phyloP scores from a whole-genome alignment of 2,329 filamentous ascomycete species.

The Conoideocrella luteorostrata region DNA sequence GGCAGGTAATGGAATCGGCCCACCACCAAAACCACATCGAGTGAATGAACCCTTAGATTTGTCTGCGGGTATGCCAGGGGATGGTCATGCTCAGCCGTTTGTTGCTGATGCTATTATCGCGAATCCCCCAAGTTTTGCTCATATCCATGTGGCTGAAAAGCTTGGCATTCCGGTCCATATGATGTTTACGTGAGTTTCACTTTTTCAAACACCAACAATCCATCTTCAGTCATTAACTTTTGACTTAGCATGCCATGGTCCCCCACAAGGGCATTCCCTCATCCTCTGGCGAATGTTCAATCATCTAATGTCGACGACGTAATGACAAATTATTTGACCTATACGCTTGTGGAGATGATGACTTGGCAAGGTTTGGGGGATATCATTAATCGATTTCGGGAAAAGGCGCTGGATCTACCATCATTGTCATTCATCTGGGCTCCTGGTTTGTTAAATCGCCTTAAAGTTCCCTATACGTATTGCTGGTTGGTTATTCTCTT shows the following conservation, averaged over 20 bases:
- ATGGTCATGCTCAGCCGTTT: constrained; percentile 53
- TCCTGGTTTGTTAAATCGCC: constrained; percentile 67
- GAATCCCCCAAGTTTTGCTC: constrained; percentile 71
- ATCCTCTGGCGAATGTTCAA: constrained; percentile 78
- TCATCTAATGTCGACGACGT: constrained; percentile 67
- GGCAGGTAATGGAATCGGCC: constrained; percentile 59
- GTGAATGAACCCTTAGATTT: constrained; percentile 40
- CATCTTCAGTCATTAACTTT: neutral
- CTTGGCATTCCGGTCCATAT: constrained; percentile 70
- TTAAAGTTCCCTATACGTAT: constrained; percentile 81
- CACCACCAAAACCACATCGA: constrained; percentile 38
- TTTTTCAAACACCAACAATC: too few relatives aligned
- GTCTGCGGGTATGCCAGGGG: constrained; percentile 28
- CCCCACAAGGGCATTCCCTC: constrained; percentile 76
- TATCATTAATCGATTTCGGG: constrained; percentile 81
- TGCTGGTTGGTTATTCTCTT: constrained; percentile 54
- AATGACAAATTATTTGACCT: constrained; percentile 78
- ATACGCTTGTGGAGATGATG: constrained; percentile 82
- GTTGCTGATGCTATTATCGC: constrained; percentile 78
- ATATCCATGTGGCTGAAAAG: constrained; percentile 70
- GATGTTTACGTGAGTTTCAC: constrained; percentile 72
- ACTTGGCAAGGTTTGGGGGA: constrained; percentile 91
- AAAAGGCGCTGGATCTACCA: constrained; percentile 67
- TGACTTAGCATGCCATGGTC: constrained; percentile 82
- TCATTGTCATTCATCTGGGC: constrained; percentile 76